Conservation (phyloP, 768 basidiomycete genomes). For the Mycena latifolia region DNA sequence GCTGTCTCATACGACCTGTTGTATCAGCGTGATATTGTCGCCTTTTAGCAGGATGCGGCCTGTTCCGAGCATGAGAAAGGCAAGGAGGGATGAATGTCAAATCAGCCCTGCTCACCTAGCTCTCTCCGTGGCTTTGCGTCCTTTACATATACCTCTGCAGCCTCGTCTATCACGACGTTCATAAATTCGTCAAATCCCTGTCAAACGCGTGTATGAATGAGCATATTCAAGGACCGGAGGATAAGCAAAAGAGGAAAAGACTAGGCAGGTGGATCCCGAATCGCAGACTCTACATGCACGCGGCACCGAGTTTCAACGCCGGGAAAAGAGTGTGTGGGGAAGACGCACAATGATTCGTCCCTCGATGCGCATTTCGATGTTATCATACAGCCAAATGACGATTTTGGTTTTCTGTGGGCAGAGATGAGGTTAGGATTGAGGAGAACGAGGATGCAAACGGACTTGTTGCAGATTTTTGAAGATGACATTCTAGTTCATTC, state of each 20-base stretch:
- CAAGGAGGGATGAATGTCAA: neutral
- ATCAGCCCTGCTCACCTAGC: conserved; percentile 68
- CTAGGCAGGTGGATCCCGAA: neutral
- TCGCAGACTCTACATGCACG: conserved; percentile 25
- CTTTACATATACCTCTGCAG: conserved; percentile 91
- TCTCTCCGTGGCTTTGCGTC: conserved; percentile 88
- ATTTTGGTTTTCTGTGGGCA: conserved; percentile 79
- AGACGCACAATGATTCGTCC: conserved; percentile 92
- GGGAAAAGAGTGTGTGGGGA: conserved; percentile 13
- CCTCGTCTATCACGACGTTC: conserved; percentile 97
- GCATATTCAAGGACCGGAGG: conserved; percentile 26
- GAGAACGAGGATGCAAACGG: conserved; percentile 13
- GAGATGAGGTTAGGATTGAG: conserved; percentile 21
- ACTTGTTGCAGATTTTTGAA: conserved; percentile 98
- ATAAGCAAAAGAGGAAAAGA: conserved; percentile 22
- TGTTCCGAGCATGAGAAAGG: conserved; percentile 44
- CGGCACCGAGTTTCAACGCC: conserved; percentile 27
- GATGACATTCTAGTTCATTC: conserved; percentile 83
- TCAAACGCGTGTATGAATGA: conserved; percentile 38
- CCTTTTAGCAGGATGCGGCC: conserved; percentile 97
- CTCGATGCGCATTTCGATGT: conserved; percentile 96
- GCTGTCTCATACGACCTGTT: conserved; percentile 62
- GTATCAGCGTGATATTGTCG: conserved; percentile 98
- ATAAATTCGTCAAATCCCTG: conserved; percentile 99
- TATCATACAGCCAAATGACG: conserved; percentile 96